Base-by-base conservation (phyloP, 768 basidiomycete genomes). In the Hydnomerulius pinastri region DNA sequence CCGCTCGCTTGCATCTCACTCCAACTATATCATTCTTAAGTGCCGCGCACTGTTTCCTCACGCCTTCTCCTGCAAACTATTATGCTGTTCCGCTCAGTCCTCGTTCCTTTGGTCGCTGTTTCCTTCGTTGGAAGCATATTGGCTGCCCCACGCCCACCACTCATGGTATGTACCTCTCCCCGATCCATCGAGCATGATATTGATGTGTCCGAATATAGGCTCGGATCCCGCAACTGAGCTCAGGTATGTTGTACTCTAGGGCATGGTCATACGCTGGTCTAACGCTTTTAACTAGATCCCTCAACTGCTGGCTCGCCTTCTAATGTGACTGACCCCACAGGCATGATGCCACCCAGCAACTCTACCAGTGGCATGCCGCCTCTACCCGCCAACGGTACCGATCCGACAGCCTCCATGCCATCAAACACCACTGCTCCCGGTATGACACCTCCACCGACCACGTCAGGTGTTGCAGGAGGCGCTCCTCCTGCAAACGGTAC, bases 71-170 rank as follows among this genome's bases (percentile, higher is more conserved):
- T 48, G 45, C 43, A 11, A 46, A 40, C 25, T 38, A 46, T 33
- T 44, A 64, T 66, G 62, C 57, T 66, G 51, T 67, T 68, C 63
- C 59, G 56, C 40, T 51, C 58, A 51, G 50, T 62, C 35, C 51
- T 64, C 42, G 18, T 66, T 24, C 61, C 64, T 45, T 56, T 66
- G 30, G 10, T 64, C 24, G 62, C 55, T 33, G 13, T 36, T 27
- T 59, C 53, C 48, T 37, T 63, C 33, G 56, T 57, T n/a, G 53
- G 60, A 28, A 57, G 59, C 4, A 61, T 59, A 8, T 25, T 70
- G 27, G 66, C 62, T 9, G 63, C 61, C 4, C 68, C 69, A 27
- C 55, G 57, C 28, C 53, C 50, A 29, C 49, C 54, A 13, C 45
- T 56, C 41, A 48, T 54, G 52, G 59, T 56, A 39, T 46, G 55